Conservation (phyloP, 305 asterid genomes). For the Caryopteris hybrid region DNA sequence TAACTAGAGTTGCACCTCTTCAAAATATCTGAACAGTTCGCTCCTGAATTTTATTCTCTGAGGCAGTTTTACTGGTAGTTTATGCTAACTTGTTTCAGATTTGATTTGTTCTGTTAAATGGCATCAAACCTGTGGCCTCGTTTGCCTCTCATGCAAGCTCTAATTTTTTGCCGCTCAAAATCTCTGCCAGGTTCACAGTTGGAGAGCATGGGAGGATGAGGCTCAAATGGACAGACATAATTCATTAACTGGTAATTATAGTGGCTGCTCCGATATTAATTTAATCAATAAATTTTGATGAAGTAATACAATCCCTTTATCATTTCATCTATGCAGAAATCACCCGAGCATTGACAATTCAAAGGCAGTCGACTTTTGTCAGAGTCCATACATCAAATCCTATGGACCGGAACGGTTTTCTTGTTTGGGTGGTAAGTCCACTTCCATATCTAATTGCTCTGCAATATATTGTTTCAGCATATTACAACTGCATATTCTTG, state of each 20-base stretch:
- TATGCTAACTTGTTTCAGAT: background rate
- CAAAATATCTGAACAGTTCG: background rate
- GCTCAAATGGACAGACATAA: slow-evolving; percentile 74
- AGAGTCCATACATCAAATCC: slow-evolving; percentile 87
- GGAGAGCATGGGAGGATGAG: slow-evolving; percentile 98
- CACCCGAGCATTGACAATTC: slow-evolving; percentile 74
- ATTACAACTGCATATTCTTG: background rate
- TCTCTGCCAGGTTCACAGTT: slow-evolving; percentile 71
- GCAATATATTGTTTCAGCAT: background rate
- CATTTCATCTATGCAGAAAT: slow-evolving; percentile 43
- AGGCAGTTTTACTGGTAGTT: background rate
- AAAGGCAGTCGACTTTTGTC: slow-evolving; percentile 89
- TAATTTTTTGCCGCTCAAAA: slow-evolving; percentile 2
- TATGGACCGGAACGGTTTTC: slow-evolving; percentile 58
- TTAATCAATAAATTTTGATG: background rate
- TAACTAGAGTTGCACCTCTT: background rate
- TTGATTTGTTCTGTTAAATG: background rate
- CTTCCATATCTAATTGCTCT: background rate
- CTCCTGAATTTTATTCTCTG: background rate
- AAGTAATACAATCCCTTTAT: background rate
- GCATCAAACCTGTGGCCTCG: background rate
- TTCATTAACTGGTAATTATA: slow-evolving; percentile 57
- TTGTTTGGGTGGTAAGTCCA: slow-evolving; percentile 86
- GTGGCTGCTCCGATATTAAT: background rate
- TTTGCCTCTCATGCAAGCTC: slow-evolving; percentile 5